phyloP scores from a whole-genome alignment of 768 basidiomycete genomes.

The Lactifluus subvellereus region DNA sequence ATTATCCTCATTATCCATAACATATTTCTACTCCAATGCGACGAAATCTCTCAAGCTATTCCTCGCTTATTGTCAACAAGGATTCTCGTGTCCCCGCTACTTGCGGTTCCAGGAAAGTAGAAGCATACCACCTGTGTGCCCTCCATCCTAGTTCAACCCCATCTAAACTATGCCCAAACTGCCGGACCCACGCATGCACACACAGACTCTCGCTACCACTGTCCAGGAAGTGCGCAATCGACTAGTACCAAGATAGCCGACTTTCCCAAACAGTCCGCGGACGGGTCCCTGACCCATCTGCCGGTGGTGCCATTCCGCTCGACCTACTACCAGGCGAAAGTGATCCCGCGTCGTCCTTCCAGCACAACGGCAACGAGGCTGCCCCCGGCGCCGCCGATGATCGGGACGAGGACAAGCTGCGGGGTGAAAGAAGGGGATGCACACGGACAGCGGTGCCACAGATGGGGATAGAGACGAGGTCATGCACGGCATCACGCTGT shows the following conservation, averaged over 20 bases:
- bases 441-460: conserved; percentile 29
- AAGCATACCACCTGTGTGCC: conserved; percentile 85
- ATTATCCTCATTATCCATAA: not conserved
- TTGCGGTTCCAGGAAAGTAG: conserved; percentile 81
- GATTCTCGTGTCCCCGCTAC: conserved; percentile 72
- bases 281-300: conserved; percentile 79
- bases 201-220: not conserved
- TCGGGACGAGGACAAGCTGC: conserved; percentile 37
- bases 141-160: not conserved
- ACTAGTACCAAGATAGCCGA: conserved; percentile 82
- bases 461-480: conserved; percentile 36
- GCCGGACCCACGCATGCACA: not conserved
- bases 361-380: conserved; percentile 54
- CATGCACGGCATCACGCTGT: conserved; percentile 26
- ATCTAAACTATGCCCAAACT: not conserved
- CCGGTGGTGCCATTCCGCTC: conserved; percentile 71
- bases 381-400: conserved; percentile 41
- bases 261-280: conserved; percentile 92
- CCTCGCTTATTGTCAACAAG: conserved; percentile 78
- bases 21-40: conserved; percentile 31
- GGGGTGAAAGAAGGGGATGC: conserved; percentile 41
- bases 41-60: conserved; percentile 95
- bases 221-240: conserved; percentile 84
- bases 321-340: conserved; percentile 56
- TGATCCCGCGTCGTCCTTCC: conserved; percentile 41